Base-by-base conservation (phyloP, 139 green algal genomes). In the Haematococcus sp. region DNA sequence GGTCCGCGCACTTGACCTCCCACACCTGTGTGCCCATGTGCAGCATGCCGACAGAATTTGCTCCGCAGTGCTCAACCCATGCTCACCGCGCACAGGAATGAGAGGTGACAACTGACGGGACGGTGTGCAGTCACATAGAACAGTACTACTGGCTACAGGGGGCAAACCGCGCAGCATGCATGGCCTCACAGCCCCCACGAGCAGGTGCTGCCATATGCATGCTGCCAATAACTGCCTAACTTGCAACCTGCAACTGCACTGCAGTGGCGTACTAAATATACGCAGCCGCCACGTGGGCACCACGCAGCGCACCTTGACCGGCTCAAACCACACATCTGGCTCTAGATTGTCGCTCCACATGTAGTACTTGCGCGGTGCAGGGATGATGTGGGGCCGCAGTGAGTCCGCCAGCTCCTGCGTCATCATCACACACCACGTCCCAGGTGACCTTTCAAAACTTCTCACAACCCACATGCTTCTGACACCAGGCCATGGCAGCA, bases 1-100 rank as follows among this genome's bases (percentile, higher is more conserved):
- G 79, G 81, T 99, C 95, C 0, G 96, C 96, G 0, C 91, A 92
- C 84, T 98, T 98, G 31, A 99, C 90, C 86, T 99, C 96, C 96
- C 96, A 99, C 70, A 98, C 94, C 59, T 63, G 56, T 31, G 40
- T n/a, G n/a, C n/a, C n/a, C n/a, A n/a, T n/a, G n/a, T n/a, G n/a
- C 63, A 70, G 15, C n/a, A n/a, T n/a, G n/a, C n/a, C n/a, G n/a
- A n/a, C n/a, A n/a, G n/a, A n/a, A n/a, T n/a, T n/a, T n/a, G n/a
- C n/a, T n/a, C n/a, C n/a, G n/a, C n/a, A n/a, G n/a, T n/a, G n/a
- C n/a, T n/a, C n/a, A n/a, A n/a, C n/a, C n/a, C n/a, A n/a, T n/a
- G n/a, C n/a, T n/a, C n/a, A n/a, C n/a, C n/a, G n/a, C n/a, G n/a
- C n/a, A n/a, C n/a, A 28, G 19, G 56, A 15, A 28, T 64, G 56